Evolutionary conservation across 176 grass and related monocot genomes (phyloP).

Genomic region (Oropetium thomaeum): DNA sequence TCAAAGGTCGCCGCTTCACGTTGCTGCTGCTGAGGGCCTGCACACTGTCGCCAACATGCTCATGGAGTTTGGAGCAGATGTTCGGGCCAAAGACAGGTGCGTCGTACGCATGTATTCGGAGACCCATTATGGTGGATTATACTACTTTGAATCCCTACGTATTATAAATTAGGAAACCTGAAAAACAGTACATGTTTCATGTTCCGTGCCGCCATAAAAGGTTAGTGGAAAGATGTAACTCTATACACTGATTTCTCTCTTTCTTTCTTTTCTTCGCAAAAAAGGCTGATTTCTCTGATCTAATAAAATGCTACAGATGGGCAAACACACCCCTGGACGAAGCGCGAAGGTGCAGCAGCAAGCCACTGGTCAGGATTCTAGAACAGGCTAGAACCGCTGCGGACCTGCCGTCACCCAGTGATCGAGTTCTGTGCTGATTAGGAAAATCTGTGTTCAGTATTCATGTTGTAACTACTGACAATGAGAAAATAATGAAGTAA

Average conservation of each 20-base stretch:
- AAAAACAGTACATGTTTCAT: not conserved
- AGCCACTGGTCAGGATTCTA: conserved; percentile 59
- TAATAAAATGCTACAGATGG: conserved; percentile 46
- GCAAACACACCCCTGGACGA: conserved; percentile 86
- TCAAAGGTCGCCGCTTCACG: conserved; percentile 70
- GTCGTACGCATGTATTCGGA: not conserved
- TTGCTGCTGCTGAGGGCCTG: conserved; percentile 68
- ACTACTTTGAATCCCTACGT: no score
- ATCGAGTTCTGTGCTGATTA: not conserved
- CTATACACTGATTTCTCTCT: not conserved
- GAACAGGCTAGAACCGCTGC: conserved; percentile 35
- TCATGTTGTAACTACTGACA: conserved; percentile 6
- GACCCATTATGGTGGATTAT: no score
- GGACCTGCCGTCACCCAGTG: not conserved
- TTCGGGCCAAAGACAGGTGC: conserved; percentile 57
- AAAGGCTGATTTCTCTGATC: conserved; percentile 9
- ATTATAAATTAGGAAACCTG: not conserved
- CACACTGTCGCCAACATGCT: conserved; percentile 58
- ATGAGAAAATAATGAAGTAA: not conserved
- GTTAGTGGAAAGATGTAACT: not conserved
- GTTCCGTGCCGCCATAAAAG: not conserved
- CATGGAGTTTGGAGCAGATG: conserved; percentile 63
- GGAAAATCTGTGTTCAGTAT: not conserved
- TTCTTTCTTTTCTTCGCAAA: no score
- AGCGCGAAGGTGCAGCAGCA: conserved; percentile 58